phyloP scores from a whole-genome alignment of 2,329 filamentous ascomycete genomes.

The Diaporthe sp. region DNA sequence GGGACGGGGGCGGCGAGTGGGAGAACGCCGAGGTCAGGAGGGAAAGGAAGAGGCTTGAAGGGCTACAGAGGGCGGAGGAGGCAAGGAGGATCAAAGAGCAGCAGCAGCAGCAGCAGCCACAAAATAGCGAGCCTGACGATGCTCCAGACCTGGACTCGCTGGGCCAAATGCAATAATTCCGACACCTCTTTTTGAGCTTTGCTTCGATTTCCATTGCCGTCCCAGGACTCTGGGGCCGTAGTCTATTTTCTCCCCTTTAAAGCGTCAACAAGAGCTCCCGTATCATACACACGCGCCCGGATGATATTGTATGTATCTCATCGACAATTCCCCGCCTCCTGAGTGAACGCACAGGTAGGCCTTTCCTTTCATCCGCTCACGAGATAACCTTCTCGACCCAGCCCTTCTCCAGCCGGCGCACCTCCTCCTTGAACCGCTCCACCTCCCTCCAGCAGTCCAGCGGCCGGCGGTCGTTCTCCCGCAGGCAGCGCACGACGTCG shows the following conservation, averaged over 20 bases:
- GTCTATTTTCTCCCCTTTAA: neutral
- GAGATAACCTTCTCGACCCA: constrained; percentile 88
- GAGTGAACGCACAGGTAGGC: no score
- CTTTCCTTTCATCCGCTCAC: constrained; percentile 45
- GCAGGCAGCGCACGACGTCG: constrained; percentile 84
- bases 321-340: no score
- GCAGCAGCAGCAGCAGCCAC: constrained; percentile 44
- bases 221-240: neutral
- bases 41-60: constrained; percentile 71
- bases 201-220: constrained; percentile 7
- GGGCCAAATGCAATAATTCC: constrained; percentile 16
- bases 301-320: neutral
- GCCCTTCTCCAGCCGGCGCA: constrained; percentile 84
- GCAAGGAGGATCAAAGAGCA: constrained; percentile 58
- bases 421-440: constrained; percentile 89
- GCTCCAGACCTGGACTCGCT: constrained; percentile 24
- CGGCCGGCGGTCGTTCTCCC: constrained; percentile 87
- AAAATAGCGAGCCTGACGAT: constrained; percentile 25
- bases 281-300: constrained; percentile 16
- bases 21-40: constrained; percentile 67
- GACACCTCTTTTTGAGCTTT: neutral
- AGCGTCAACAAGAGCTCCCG: neutral
- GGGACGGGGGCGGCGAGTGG: constrained; percentile 60
- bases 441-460: constrained; percentile 97
- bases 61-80: constrained; percentile 66